These are phyloP conservation scores for Hippophae gyantsensis DNA, from an alignment of 306 rosid genomes.

Conservation along the genomic window DNA sequence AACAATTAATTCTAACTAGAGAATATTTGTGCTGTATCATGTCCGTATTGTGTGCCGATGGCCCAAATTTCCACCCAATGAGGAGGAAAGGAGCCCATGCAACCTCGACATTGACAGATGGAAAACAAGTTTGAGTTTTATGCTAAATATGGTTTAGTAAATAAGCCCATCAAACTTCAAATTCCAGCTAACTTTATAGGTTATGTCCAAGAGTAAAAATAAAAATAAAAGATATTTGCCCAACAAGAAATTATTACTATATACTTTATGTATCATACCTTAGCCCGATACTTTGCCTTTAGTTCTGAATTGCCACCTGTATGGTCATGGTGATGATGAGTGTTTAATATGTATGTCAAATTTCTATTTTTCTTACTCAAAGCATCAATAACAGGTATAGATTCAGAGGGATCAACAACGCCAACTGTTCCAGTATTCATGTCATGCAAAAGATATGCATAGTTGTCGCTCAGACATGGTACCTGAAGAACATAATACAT, in stretches of 20 bases:
- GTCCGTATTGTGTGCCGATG: too few relatives aligned
- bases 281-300: conserved; percentile 87
- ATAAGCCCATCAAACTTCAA: too few relatives aligned
- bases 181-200: too few relatives aligned
- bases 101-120: too few relatives aligned
- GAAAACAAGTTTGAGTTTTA: too few relatives aligned
- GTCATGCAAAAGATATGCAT: conserved; percentile 83
- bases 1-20: too few relatives aligned
- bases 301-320: conserved; percentile 84
- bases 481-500: conserved; percentile 40
- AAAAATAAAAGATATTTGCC: too few relatives aligned
- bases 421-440: conserved; percentile 92
- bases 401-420: conserved; percentile 96
- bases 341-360: conserved; percentile 86
- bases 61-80: too few relatives aligned
- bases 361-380: conserved; percentile 68
- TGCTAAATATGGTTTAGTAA: too few relatives aligned
- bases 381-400: conserved; percentile 71
- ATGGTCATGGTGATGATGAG: conserved; percentile 90
- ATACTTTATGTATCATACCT: conserved; percentile 40
- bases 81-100: too few relatives aligned
- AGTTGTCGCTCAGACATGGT: conserved; percentile 84
- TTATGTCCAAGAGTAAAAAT: too few relatives aligned
- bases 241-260: not conserved
- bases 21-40: too few relatives aligned